phyloP scores from a whole-genome alignment of 352 stramenopile genomes.

The Phytopythium helicoides region DNA sequence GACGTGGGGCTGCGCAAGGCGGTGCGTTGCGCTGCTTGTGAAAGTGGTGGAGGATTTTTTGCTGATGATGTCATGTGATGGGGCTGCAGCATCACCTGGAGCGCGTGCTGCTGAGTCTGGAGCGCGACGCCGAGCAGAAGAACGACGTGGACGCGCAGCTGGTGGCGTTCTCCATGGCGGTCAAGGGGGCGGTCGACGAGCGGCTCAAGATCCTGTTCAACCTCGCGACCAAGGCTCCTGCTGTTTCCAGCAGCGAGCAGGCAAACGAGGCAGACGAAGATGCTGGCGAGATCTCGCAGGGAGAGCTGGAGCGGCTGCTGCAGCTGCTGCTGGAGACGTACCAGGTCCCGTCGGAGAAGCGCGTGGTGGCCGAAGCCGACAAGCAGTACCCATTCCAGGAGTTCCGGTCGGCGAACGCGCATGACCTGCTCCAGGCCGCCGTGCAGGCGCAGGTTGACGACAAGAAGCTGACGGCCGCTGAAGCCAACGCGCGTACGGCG shows the following conservation, averaged over 20 bases:
- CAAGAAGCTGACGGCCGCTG: conserved; percentile 52
- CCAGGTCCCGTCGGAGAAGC: conserved; percentile 84
- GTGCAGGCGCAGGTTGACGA: conserved; percentile 36
- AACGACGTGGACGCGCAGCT: conserved; percentile 66
- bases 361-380: conserved; percentile 60
- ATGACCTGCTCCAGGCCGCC: conserved; percentile 38
- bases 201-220: conserved; percentile 73
- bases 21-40: conserved; percentile 19
- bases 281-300: conserved; percentile 49
- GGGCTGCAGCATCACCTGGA: conserved; percentile 65
- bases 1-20: conserved; percentile 59
- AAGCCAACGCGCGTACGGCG: conserved; percentile 38
- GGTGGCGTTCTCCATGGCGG: conserved; percentile 80
- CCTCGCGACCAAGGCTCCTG: conserved; percentile 41
- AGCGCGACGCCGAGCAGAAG: conserved; percentile 53
- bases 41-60: background rate
- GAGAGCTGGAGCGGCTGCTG: conserved; percentile 59
- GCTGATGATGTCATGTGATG: background rate
- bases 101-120: conserved; percentile 67
- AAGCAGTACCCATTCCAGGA: conserved; percentile 78
- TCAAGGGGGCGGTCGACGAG: conserved; percentile 72
- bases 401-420: conserved; percentile 42
- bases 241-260: conserved; percentile 16
- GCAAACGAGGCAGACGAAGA: conserved; percentile 9
- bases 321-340: conserved; percentile 73